Percentiles rank a stretch among this genome's conserved stretches.
These are phyloP conservation scores for Colletotrichum sp. DNA, from an alignment of 2,329 filamentous ascomycete genomes.

Conservation along the genomic window DNA sequence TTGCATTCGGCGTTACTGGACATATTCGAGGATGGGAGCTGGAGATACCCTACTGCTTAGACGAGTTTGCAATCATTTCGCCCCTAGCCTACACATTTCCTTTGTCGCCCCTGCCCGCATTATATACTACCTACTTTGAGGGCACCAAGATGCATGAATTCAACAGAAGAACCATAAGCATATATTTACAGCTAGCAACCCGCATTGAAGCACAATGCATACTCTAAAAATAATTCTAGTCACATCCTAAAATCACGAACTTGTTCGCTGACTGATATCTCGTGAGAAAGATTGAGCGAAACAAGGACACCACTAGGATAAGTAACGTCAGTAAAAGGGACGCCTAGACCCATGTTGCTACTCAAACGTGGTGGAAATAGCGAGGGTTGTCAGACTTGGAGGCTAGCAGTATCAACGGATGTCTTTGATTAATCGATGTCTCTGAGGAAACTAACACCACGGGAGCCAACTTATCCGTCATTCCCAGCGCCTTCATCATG, in stretches of 20 bases:
- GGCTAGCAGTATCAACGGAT: background rate
- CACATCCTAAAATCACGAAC: background rate
- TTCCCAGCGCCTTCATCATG: background rate
- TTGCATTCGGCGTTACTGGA: background rate
- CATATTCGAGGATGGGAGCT: conserved; percentile 8
- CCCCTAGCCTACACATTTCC: background rate
- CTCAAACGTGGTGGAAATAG: background rate
- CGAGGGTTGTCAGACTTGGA: background rate
- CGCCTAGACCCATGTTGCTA: background rate
- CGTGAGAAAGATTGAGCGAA: background rate
- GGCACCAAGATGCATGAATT: background rate
- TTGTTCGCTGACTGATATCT: background rate
- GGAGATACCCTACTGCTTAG: conserved; percentile 14
- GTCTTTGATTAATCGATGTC: background rate
- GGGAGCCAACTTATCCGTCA: background rate
- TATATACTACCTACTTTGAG: background rate
- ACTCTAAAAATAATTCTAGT: conserved; percentile 6
- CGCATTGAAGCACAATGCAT: background rate
- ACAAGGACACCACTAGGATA: background rate
- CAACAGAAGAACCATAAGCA: background rate
- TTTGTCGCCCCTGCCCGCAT: background rate
- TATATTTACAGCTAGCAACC: background rate
- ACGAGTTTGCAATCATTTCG: background rate
- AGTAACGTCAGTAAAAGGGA: background rate
- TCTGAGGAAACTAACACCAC: background rate